Percentiles rank a stretch among this genome's conserved stretches.
phyloP scores from a whole-genome alignment of 306 rosid species.

The Styphnolobium japonicum region DNA sequence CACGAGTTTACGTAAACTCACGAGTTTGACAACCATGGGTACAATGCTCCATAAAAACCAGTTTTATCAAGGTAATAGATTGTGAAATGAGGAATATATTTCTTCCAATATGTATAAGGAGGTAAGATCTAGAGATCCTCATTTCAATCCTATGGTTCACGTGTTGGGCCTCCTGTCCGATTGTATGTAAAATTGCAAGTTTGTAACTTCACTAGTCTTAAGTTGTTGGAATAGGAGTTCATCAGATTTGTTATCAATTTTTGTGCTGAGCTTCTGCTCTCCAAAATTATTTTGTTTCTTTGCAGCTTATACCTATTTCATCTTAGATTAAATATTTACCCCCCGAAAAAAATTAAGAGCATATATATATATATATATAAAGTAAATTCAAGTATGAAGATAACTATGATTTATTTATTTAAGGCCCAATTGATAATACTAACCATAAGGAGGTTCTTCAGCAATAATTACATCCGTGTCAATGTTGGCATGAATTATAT shows the following conservation, averaged over 20 bases:
- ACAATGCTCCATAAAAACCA: neutral
- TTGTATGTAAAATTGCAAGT: neutral
- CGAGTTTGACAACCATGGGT: too few relatives aligned
- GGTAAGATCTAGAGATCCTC: neutral
- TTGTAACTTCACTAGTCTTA: neutral
- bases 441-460: conserved; percentile 98
- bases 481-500: conserved; percentile 97
- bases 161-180: neutral
- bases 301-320: neutral
- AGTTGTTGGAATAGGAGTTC: neutral
- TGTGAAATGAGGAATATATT: neutral
- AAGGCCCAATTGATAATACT: conserved; percentile 32
- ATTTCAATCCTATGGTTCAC: neutral
- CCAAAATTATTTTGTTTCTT: conserved; percentile 7
- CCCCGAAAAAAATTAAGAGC: neutral
- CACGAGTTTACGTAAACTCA: too few relatives aligned
- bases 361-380: neutral
- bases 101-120: neutral
- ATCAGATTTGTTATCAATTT: neutral
- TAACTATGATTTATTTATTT: neutral
- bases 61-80: neutral
- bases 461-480: conserved; percentile 98
- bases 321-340: neutral
- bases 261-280: neutral
- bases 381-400: neutral